phyloP scores from a whole-genome alignment of 2,329 filamentous ascomycete species.

The Seiridium unicorne region DNA sequence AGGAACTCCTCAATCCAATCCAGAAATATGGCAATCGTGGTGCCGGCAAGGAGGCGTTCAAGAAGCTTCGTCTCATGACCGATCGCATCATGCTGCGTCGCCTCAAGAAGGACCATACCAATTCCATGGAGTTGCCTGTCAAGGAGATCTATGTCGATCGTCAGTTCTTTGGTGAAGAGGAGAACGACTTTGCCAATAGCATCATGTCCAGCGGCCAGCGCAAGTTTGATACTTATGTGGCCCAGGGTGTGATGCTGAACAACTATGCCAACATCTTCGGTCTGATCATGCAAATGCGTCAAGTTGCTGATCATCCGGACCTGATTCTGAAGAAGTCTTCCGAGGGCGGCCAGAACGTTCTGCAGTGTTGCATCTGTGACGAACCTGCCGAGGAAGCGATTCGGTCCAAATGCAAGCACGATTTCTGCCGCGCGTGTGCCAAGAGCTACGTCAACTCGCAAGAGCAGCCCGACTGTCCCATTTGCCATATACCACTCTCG shows the following conservation, averaged over 20 bases:
- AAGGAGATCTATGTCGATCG: conserved; percentile 91
- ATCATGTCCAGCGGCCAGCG: conserved; percentile 92
- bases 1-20: conserved; percentile 87
- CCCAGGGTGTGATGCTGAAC: conserved; percentile 89
- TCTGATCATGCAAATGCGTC: conserved; percentile 98
- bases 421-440: conserved; percentile 82
- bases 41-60: conserved; percentile 68
- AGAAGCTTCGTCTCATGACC: conserved; percentile 83
- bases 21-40: conserved; percentile 59
- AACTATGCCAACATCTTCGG: conserved; percentile 99
- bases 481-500: conserved; percentile 83
- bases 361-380: conserved; percentile 94
- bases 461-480: conserved; percentile 77
- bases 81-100: conserved; percentile 94
- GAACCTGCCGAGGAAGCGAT: conserved; percentile 95
- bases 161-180: conserved; percentile 94
- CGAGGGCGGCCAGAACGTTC: conserved; percentile 82
- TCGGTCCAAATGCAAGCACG: conserved; percentile 87
- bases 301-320: conserved; percentile 95
- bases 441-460: conserved; percentile 79
- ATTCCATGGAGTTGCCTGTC: conserved; percentile 93
- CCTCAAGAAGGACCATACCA: conserved; percentile 88
- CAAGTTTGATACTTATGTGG: conserved; percentile 93
- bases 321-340: conserved; percentile 85
- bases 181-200: conserved; percentile 91